These are phyloP conservation scores for Solanum sitiens DNA, from an alignment of 257 asterid species.

Conservation along the genomic window DNA sequence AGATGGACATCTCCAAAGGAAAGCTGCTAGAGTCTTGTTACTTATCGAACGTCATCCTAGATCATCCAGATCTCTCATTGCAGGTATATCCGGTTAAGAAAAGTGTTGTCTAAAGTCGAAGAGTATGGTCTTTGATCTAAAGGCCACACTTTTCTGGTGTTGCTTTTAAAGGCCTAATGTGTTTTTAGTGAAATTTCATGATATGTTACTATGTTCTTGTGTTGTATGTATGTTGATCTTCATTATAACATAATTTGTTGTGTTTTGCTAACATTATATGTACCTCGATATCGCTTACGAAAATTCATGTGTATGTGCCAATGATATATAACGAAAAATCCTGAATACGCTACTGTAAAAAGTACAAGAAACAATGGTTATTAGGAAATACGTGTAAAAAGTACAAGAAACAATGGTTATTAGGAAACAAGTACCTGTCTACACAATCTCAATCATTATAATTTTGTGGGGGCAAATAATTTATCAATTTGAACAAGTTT, in stretches of 20 bases:
- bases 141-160: background rate
- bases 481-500: background rate
- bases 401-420: background rate
- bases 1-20: slow-evolving; percentile 48
- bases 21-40: slow-evolving; percentile 43
- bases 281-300: background rate
- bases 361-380: background rate
- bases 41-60: slow-evolving; percentile 41
- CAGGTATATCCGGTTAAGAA: slow-evolving; percentile 5
- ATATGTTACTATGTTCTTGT: background rate
- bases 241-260: no score
- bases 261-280: background rate
- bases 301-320: background rate
- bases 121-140: background rate
- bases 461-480: background rate
- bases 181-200: background rate
- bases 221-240: background rate
- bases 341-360: background rate
- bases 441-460: background rate
- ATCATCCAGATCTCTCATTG: slow-evolving; percentile 31
- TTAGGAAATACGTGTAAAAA: background rate
- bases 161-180: background rate
- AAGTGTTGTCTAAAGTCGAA: background rate
- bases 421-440: background rate
- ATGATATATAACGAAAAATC: background rate